Evolutionary conservation across 495 filamentous ascomycete genomes (phyloP).

Genomic region (Aspergillus wentii): DNA sequence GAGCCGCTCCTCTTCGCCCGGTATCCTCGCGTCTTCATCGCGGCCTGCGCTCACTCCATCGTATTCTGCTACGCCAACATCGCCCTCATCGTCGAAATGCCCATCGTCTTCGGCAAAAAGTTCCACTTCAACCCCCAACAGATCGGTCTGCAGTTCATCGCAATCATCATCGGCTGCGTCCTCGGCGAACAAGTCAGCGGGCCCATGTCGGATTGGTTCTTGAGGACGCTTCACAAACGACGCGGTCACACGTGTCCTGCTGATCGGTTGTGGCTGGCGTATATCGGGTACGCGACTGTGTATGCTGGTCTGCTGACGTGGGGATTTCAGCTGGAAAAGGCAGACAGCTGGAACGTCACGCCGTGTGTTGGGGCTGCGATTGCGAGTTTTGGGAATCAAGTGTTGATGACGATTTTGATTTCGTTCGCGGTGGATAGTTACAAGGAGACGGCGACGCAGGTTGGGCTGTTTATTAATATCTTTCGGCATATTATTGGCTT

Average conservation of each 20-base stretch:
- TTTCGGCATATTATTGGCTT: slow-evolving; percentile 30
- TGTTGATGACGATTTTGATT: slow-evolving; percentile 26
- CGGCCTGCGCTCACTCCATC: slow-evolving; percentile 22
- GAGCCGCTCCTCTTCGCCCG: slow-evolving; percentile 15
- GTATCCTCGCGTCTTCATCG: slow-evolving; percentile 17
- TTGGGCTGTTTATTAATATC: slow-evolving; percentile 30
- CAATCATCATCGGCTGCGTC: slow-evolving; percentile 29
- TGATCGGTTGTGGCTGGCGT: slow-evolving; percentile 30
- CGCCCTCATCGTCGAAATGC: slow-evolving; percentile 28
- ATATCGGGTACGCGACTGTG: slow-evolving; percentile 22
- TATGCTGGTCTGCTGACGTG: slow-evolving; percentile 23
- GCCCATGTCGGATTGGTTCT: slow-evolving; percentile 24
- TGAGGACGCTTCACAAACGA: slow-evolving; percentile 8
- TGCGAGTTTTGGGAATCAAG: slow-evolving; percentile 30
- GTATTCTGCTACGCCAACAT: slow-evolving; percentile 29
- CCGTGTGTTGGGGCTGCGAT: slow-evolving; percentile 29
- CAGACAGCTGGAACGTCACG: slow-evolving; percentile 25
- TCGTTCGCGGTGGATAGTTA: slow-evolving; percentile 29
- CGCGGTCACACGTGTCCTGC: slow-evolving; percentile 14
- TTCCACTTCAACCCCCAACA: slow-evolving; percentile 30
- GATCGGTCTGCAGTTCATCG: slow-evolving; percentile 31
- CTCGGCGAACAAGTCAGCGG: slow-evolving; percentile 32
- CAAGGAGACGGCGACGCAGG: slow-evolving; percentile 15
- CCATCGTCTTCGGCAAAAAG: slow-evolving; percentile 21
- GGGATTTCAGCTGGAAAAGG: slow-evolving; percentile 25